Conservation (phyloP, 495 filamentous ascomycete genomes). For the Aeminium ludgeri region DNA sequence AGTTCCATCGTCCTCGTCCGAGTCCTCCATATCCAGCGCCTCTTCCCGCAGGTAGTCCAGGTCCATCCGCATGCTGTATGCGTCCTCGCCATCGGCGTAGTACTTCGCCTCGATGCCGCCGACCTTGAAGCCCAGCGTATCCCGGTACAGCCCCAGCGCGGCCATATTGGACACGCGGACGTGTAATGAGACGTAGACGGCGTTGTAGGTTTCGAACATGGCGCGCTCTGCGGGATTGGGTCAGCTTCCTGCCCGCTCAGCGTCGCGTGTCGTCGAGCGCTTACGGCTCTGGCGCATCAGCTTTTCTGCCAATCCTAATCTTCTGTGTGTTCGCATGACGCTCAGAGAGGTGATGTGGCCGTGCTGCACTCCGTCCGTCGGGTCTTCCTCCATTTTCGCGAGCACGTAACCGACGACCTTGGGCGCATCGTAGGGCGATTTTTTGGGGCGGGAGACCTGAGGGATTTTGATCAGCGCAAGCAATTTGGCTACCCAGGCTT, state of each 20-base stretch:
- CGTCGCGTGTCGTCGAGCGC: slow-evolving; percentile 28
- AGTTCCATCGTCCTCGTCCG: slow-evolving; percentile 36
- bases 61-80: slow-evolving; percentile 82
- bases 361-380: slow-evolving; percentile 74
- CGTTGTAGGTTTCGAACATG: slow-evolving; percentile 87
- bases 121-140: slow-evolving; percentile 79
- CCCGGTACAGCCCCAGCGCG: slow-evolving; percentile 77
- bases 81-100: slow-evolving; percentile 97
- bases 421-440: slow-evolving; percentile 71
- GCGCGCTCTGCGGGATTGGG: slow-evolving; percentile 49
- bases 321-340: slow-evolving; percentile 89
- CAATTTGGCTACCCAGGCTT: neutral
- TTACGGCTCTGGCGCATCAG: slow-evolving; percentile 89
- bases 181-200: slow-evolving; percentile 85
- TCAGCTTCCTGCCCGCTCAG: slow-evolving; percentile 4
- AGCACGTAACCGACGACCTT: slow-evolving; percentile 98
- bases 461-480: neutral
- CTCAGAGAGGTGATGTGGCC: slow-evolving; percentile 90
- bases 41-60: slow-evolving; percentile 41
- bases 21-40: slow-evolving; percentile 27
- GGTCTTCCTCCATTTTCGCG: slow-evolving; percentile 99
- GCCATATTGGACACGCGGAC: slow-evolving; percentile 87
- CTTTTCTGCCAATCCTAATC: slow-evolving; percentile 85
- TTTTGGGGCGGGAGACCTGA: slow-evolving; percentile 49
- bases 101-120: slow-evolving; percentile 86